Conservation (phyloP, 2,329 filamentous ascomycete genomes). For the Talaromyces albobiverticillius region DNA sequence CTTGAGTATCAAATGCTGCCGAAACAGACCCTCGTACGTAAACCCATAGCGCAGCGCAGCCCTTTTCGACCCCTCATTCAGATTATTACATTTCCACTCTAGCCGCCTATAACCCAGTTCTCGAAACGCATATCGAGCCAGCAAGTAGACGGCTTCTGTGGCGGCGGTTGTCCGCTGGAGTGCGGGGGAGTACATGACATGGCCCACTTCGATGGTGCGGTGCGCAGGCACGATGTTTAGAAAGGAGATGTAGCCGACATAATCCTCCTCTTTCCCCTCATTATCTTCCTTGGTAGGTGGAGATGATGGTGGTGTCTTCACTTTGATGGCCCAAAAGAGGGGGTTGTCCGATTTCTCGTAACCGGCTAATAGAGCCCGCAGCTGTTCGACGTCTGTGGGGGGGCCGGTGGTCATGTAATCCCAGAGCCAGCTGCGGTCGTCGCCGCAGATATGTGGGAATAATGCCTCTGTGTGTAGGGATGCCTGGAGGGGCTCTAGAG, state of each 20-base stretch:
- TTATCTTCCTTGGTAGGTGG: conserved; percentile 10
- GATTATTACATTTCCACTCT: conserved; percentile 62
- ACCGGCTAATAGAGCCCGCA: conserved; percentile 26
- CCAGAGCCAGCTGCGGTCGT: conserved; percentile 32
- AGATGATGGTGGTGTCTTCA: no score
- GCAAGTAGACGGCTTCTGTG: conserved; percentile 57
- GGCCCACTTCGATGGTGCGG: conserved; percentile 56
- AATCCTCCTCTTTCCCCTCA: no score
- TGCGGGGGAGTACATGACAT: conserved; percentile 48
- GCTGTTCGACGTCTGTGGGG: conserved; percentile 26
- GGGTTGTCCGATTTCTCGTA: conserved; percentile 32
- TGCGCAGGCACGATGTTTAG: conserved; percentile 44
- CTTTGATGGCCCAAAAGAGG: conserved; percentile 42
- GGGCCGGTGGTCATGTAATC: conserved; percentile 42
- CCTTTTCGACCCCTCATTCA: conserved; percentile 53
- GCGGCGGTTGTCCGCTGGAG: conserved; percentile 55
- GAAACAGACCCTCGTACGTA: conserved; percentile 56
- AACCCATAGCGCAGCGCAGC: conserved; percentile 60
- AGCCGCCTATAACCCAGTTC: conserved; percentile 54
- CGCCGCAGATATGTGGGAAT: conserved; percentile 26
- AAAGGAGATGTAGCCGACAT: conserved; percentile 36
- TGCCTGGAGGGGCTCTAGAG: conserved; percentile 25
- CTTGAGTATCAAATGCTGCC: conserved; percentile 59
- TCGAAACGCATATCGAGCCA: conserved; percentile 53
- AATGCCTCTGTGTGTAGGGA: conserved; percentile 31